Evolutionary conservation across 768 basidiomycete species (phyloP), one percentile per base, ranked within the genome.

Genomic region (Mycena vulgaris): DNA sequence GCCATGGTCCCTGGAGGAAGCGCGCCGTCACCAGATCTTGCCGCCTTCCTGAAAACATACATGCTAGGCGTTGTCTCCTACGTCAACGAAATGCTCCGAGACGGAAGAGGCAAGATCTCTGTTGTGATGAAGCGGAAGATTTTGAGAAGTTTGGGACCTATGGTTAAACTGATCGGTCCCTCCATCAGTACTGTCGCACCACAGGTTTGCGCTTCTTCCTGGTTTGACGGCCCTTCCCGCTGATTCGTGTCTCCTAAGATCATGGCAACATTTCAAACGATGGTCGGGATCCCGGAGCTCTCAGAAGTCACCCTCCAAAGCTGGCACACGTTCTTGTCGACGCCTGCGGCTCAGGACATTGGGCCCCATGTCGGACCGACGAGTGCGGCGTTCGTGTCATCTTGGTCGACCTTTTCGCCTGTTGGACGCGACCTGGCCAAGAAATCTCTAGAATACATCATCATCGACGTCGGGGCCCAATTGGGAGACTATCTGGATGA

Each of bases 231-330:
- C 13, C 59, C 21, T 21, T 63, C 5, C 35, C 6, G 45, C 49
- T 59, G 49, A 64, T 35, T 42, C 17, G 11, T 67, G 19, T 11
- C 14, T 21, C 47, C 16, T 73, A 25, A 99, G 97, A 92, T 98
- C 74, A 96, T 99, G 94, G 96, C 97, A 0, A 96, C 93, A 21
- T 88, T 99, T 42, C 97, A 99, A 81, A 95, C 94, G 8, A 94
- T 93, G 82, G 86, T 98, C n/a, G 80, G 84, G 37, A 86, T 95
- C 14, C 87, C 88, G 0, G 92, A 93, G 68, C 85, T 99, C 9
- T 89, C 94, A 0, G 89, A 93, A 66, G 91, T 90, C 9, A 93
- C 95, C 0, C 83, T 99, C 3, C 83, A 89, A 35, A 93, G 90
- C 42, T 99, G 96, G 96, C 80, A 88, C 63, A 85, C 82, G 28